Evolutionary conservation across 2,329 filamentous ascomycete species (phyloP), one percentile per base, ranked within the genome.

Genomic region (Mycosphaerella sp.): DNA sequence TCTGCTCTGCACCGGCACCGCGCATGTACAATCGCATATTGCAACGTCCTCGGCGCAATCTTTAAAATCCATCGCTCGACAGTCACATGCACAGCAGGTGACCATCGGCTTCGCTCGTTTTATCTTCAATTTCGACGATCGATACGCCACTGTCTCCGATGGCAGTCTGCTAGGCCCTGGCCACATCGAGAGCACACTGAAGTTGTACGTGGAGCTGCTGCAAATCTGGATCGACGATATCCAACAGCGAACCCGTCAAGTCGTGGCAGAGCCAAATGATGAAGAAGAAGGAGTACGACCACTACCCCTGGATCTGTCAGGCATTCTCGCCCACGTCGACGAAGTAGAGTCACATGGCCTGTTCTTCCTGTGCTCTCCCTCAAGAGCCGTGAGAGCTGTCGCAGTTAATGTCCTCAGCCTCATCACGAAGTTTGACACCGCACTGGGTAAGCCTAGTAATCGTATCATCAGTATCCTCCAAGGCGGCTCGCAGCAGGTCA

Each of bases 171-270:
- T 98, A 23, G 93, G 92, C 0, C 85, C 89, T 34, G 88, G 86
- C 4, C 93, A 98, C 66, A 96, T 98, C 54, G 93, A 98, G 69
- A 95, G 85, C 62, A 98, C 93, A 0, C 72, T 98, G 17, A 85
- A 87, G 59, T 78, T 98, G 9, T 98, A 98, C 65, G 89, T 97
- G 29, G 91, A 98, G 70, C 75, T 98, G 4, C 77, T 98, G 10
- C 85, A 91, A 59, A 96, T 98, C 39, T 98, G 95, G 95, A 95
- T 96, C 48, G 91, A 96, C 58, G 92, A 97, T 67, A 95, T 98
- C 58, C 87, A 87, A 66, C 84, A 87, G 59, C 95, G 93, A 67
- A 87, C 84, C 1, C 85, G 83, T 60, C 87, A 90, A 56, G 85
- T 83, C 6, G 79, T 81, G 5, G 76, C 81, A 1, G 84, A 89